A percentile compares a stretch with the other conserved stretches of the same genome.
Evolutionary conservation across 202 grass and related monocot species (phyloP).

Genomic region (Schoenoplectus triqueter): DNA sequence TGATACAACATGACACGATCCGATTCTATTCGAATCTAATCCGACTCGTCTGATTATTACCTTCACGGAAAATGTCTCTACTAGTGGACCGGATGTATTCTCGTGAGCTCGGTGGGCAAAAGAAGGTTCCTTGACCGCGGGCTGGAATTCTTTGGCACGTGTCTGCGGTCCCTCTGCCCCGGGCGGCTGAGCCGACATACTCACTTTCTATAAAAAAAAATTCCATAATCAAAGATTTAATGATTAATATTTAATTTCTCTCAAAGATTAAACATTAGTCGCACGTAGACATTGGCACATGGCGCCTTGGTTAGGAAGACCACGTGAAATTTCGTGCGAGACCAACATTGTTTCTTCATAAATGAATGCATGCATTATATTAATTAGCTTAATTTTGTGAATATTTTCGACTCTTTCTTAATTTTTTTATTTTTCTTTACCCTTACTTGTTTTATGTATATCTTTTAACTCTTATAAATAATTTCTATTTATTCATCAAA

Average conservation of each 20-base stretch:
- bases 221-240: background rate
- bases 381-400: too few species aligned
- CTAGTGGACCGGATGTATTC: background rate
- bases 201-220: background rate
- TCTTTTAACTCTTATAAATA: too few species aligned
- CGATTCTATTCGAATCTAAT: too few species aligned
- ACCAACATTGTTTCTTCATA: background rate
- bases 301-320: background rate
- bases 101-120: background rate
- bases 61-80: background rate
- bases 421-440: background rate
- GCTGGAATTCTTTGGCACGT: background rate
- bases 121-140: slow-evolving; percentile 6
- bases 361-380: too few species aligned
- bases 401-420: background rate
- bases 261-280: background rate
- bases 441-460: too few species aligned
- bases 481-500: too few species aligned
- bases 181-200: slow-evolving; percentile 14
- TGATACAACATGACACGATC: too few species aligned
- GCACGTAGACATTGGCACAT: background rate
- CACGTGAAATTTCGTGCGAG: background rate
- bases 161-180: background rate
- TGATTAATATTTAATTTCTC: background rate
- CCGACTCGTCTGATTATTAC: too few species aligned